These are phyloP conservation scores for Kalmusia sp. DNA, from an alignment of 2,329 filamentous ascomycete genomes.

Conservation along the genomic window DNA sequence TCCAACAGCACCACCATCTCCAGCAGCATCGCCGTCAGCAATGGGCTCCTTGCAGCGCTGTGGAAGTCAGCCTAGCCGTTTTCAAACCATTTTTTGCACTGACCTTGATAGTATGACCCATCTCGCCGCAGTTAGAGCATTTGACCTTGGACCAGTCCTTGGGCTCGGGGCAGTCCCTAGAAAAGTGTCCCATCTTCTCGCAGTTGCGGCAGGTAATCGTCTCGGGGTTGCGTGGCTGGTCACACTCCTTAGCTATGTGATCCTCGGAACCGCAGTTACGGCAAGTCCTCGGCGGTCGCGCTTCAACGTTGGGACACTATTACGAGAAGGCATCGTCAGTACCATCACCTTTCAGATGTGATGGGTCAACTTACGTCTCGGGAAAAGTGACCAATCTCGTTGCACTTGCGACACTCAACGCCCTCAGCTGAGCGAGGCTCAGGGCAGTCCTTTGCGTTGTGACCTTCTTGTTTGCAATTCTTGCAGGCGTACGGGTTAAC, in stretches of 20 bases:
- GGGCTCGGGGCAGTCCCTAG: conserved; percentile 64
- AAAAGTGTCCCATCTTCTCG: conserved; percentile 67
- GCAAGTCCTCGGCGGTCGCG: conserved; percentile 35
- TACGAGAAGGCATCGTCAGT: conserved; percentile 19
- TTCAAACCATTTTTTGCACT: background rate
- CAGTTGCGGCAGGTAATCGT: conserved; percentile 66
- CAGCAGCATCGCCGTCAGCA: conserved; percentile 24
- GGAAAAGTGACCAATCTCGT: conserved; percentile 55
- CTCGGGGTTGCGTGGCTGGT: conserved; percentile 44
- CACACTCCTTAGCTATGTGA: conserved; percentile 46
- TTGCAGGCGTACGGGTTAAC: conserved; percentile 71
- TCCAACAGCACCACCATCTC: conserved; percentile 21
- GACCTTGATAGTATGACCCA: conserved; percentile 43
- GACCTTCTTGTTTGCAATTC: conserved; percentile 66
- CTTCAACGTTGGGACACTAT: conserved; percentile 40
- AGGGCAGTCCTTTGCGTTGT: conserved; percentile 47
- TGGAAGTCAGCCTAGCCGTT: conserved; percentile 15
- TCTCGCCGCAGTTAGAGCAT: conserved; percentile 56
- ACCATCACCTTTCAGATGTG: conserved; percentile 10
- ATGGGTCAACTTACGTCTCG: conserved; percentile 26
- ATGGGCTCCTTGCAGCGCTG: conserved; percentile 42
- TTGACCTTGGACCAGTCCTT: conserved; percentile 58
- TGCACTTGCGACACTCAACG: conserved; percentile 71
- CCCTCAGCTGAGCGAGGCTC: conserved; percentile 59
- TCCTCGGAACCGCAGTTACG: conserved; percentile 47